Evolutionary conservation across 257 asterid genomes (phyloP).

Genomic region (Ilex aquifolium): DNA sequence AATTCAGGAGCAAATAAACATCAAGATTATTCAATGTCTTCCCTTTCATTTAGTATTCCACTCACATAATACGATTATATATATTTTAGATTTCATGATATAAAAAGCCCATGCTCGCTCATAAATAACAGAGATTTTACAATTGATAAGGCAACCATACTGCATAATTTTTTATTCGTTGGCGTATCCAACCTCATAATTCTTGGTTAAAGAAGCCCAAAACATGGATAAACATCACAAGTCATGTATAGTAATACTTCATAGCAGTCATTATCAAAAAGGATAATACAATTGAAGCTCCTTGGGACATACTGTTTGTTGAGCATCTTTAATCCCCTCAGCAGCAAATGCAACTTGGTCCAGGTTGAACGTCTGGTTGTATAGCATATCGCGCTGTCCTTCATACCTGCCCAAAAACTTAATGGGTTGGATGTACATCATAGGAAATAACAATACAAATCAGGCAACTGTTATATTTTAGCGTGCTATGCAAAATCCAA

Average conservation of each 20-base stretch:
- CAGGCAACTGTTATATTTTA: too few species aligned
- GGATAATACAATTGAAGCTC: conserved; percentile 13
- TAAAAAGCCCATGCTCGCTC: too few species aligned
- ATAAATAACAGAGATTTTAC: too few species aligned
- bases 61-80: too few species aligned
- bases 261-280: background rate
- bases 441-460: background rate
- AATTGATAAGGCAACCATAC: too few species aligned
- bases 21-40: too few species aligned
- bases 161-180: too few species aligned
- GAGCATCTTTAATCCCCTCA: conserved; percentile 98
- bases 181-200: too few species aligned
- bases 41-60: too few species aligned
- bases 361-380: conserved; percentile 86
- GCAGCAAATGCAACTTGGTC: conserved; percentile 98
- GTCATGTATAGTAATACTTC: background rate
- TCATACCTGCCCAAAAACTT: conserved; percentile 64
- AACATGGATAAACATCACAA: background rate
- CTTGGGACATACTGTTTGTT: conserved; percentile 74
- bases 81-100: too few species aligned
- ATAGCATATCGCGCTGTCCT: conserved; percentile 97
- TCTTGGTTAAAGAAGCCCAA: conserved; percentile 1
- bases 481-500: too few species aligned
- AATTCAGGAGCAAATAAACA: too few species aligned
- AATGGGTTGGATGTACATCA: conserved; percentile 4